Conservation (phyloP, 2,329 filamentous ascomycete genomes). For the Fusarium lyarnte region DNA sequence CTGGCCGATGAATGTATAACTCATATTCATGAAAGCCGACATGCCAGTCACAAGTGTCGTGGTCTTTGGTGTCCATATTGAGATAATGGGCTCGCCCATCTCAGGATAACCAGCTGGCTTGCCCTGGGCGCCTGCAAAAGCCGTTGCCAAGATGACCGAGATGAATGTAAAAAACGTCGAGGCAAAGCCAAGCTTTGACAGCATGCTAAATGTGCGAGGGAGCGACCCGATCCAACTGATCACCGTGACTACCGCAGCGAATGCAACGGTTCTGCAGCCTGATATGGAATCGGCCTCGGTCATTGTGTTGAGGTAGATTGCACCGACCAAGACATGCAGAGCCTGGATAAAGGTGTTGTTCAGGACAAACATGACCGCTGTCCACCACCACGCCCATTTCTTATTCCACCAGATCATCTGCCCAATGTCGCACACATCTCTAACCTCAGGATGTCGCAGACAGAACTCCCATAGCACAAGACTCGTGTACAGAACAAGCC, state of each 20-base stretch:
- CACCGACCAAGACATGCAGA: constrained; percentile 82
- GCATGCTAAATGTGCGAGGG: constrained; percentile 82
- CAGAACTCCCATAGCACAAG: constrained; percentile 79
- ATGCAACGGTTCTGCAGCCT: constrained; percentile 78
- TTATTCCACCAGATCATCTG: constrained; percentile 91
- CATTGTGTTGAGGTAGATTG: constrained; percentile 91
- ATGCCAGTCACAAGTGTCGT: constrained; percentile 84
- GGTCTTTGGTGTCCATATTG: constrained; percentile 70
- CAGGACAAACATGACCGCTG: constrained; percentile 86
- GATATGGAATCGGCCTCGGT: constrained; percentile 70
- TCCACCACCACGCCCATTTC: constrained; percentile 73
- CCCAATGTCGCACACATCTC: constrained; percentile 91
- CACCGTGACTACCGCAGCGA: constrained; percentile 76
- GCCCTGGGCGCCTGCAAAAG: constrained; percentile 79
- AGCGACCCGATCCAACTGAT: constrained; percentile 82
- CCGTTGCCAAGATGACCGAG: constrained; percentile 83
- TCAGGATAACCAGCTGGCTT: constrained; percentile 74
- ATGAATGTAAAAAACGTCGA: constrained; percentile 90
- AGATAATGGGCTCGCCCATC: constrained; percentile 71
- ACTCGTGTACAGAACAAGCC: constrained; percentile 80
- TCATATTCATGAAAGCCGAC: constrained; percentile 92
- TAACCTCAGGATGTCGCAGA: constrained; percentile 85
- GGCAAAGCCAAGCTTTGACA: constrained; percentile 79
- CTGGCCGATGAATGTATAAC: constrained; percentile 94
- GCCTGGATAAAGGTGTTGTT: constrained; percentile 93